Conservation (phyloP, 306 rosid genomes). For the Vigna mungo region DNA sequence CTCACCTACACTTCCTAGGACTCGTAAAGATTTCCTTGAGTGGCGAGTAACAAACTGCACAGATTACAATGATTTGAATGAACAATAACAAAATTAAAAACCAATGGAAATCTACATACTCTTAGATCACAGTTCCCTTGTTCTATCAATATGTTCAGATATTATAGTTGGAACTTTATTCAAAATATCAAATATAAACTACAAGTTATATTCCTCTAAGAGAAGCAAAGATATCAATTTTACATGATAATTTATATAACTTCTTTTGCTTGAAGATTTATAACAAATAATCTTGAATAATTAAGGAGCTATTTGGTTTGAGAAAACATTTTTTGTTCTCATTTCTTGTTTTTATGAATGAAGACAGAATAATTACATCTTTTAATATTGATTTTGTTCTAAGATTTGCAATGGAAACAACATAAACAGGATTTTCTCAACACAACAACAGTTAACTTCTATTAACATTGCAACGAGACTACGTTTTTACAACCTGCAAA, state of each 20-base stretch:
- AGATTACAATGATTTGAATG: constrained; percentile 14
- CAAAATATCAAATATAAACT: constrained; percentile 22
- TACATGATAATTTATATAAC: constrained; percentile 12
- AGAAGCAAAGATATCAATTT: constrained; percentile 15
- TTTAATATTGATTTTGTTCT: neutral
- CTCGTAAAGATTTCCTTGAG: constrained; percentile 88
- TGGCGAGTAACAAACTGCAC: constrained; percentile 87
- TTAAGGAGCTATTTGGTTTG: neutral
- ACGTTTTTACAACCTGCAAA: constrained; percentile 6
- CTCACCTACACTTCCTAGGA: constrained; percentile 97
- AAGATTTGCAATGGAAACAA: neutral
- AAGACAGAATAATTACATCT: neutral
- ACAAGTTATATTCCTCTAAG: neutral
- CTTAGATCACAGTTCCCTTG: constrained; percentile 14
- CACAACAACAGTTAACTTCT: neutral
- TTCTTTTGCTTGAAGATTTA: constrained; percentile 10
- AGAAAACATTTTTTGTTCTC: neutral
- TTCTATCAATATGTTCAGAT: constrained; percentile 18
- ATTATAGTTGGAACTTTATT: constrained; percentile 13
- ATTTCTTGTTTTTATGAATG: neutral
- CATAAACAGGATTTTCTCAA: neutral
- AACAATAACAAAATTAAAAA: constrained; percentile 30
- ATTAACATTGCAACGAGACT: neutral
- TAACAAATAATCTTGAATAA: neutral
- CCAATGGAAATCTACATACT: constrained; percentile 6